phyloP scores from a whole-genome alignment of 495 filamentous ascomycete species.

The Oidiodendron maius region DNA sequence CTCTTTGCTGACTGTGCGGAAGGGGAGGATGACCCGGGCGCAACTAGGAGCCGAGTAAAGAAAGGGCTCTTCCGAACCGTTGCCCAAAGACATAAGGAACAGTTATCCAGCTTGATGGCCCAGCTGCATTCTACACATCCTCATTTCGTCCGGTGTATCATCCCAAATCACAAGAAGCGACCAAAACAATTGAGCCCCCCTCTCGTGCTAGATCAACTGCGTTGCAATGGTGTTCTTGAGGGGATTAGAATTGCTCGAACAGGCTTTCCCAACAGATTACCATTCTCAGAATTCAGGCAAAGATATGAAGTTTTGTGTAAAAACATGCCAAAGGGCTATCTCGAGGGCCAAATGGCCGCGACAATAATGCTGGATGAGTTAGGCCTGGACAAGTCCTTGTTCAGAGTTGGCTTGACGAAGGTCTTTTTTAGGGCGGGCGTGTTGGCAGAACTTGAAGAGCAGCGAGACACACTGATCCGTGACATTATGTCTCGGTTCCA shows the following conservation, averaged over 20 bases:
- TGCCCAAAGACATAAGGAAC: constrained; percentile 96
- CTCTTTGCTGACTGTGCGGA: constrained; percentile 88
- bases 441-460: constrained; percentile 92
- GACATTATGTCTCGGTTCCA: constrained; percentile 95
- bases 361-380: constrained; percentile 87
- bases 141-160: constrained; percentile 96
- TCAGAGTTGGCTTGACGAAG: constrained; percentile 92
- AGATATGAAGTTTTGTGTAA: constrained; percentile 95
- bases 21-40: constrained; percentile 54
- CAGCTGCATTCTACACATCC: constrained; percentile 95
- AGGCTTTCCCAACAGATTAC: constrained; percentile 93
- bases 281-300: constrained; percentile 90
- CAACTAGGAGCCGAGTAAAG: constrained; percentile 79
- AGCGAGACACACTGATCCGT: constrained; percentile 83
- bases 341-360: constrained; percentile 83
- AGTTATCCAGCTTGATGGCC: constrained; percentile 89
- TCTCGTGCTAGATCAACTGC: constrained; percentile 88
- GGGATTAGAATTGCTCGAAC: constrained; percentile 96
- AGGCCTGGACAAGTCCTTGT: constrained; percentile 74
- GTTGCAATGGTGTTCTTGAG: constrained; percentile 98
- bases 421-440: constrained; percentile 98
- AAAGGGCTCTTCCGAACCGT: constrained; percentile 97
- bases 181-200: constrained; percentile 86
- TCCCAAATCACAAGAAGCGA: constrained; percentile 98
- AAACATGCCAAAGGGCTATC: constrained; percentile 81